Base-by-base conservation (phyloP, 164 flowering plant genomes). In the Magnolia kwangsiensis region DNA sequence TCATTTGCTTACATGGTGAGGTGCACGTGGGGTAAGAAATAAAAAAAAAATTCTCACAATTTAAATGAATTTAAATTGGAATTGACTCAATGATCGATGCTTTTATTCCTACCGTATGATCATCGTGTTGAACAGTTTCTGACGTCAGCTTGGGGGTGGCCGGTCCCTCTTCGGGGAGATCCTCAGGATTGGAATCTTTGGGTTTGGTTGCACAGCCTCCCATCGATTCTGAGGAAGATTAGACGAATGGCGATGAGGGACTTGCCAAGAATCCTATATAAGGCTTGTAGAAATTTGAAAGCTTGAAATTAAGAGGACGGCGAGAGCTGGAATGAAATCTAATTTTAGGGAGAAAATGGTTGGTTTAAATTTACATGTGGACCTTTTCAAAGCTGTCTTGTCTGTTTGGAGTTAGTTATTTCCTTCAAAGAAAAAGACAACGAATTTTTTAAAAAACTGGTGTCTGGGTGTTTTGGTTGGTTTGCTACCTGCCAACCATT, bases 171-270 rank as follows among this genome's bases (percentile, higher is more conserved):
- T 20, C 23, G 5, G 74, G 81, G 27, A 78, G 63, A 10, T 74
- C 23, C 11, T 76, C 78, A 4, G 71, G 75, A 76, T 72, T 63
- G n/a, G 64, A 67, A 7, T 76, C 81, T 51, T 50, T 76, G 72
- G 81, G 81, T 76, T 69, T 79, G 78, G 69, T 76, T 8, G 81
- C 81, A 7, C 81, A 79, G 75, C 78, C 78, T 73, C 81, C 81
- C 81, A 79, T 79, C 70, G 72, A 50, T 55, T 55, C 51, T 27
- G 72, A 51, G 8, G 19, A 67, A 24, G 11, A 29, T 23, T 51
- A 18, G 51, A 72, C 19, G 51, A 79, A 58, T 45, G 65, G 64
- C 31, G 51, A 75, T 55, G 75, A 20, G 68, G 10, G 21, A 3
- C 65, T 65, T 27, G 21, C 29, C 11, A 5, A 8, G 27, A 29